A percentile compares a stretch with the other conserved stretches of the same genome.
phyloP scores from a whole-genome alignment of 148 eudicot species.

The Silene uniflora region DNA sequence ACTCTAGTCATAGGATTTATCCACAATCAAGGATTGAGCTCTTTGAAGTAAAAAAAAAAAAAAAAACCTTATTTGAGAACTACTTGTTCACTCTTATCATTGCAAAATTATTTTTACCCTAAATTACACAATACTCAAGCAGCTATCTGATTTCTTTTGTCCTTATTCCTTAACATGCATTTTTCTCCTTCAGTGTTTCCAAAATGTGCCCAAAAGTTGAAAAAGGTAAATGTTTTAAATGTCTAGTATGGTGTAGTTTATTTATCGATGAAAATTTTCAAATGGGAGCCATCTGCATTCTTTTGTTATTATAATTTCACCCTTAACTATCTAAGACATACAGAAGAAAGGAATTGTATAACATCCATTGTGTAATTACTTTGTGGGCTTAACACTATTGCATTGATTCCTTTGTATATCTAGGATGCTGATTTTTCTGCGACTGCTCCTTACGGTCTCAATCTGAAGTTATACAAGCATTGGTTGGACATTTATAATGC shows the following conservation, averaged over 20 bases:
- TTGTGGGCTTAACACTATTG: conserved; percentile 17
- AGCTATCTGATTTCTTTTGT: neutral
- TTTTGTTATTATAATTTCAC: neutral
- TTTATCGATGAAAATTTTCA: neutral
- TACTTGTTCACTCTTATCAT: neutral
- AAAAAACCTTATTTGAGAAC: too few relatives aligned
- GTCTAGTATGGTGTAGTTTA: neutral
- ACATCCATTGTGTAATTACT: neutral
- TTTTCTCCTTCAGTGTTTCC: neutral
- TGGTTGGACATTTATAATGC: conserved; percentile 63
- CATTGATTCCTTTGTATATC: conserved; percentile 14
- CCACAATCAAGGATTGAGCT: too few relatives aligned
- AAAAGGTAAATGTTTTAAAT: too few relatives aligned
- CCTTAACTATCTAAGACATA: neutral
- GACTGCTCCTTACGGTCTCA: conserved; percentile 45
- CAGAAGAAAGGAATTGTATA: too few relatives aligned
- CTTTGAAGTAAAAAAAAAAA: too few relatives aligned
- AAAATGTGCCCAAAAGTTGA: neutral
- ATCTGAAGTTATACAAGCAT: conserved; percentile 58
- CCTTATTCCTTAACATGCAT: neutral
- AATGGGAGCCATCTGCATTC: neutral
- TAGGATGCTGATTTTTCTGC: conserved; percentile 46
- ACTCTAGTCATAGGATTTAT: neutral
- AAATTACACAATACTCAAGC: neutral
- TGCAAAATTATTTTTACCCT: neutral